These are phyloP conservation scores for Corchorus olitorius DNA, from an alignment of 345 rosid genomes.

Conservation along the genomic window DNA sequence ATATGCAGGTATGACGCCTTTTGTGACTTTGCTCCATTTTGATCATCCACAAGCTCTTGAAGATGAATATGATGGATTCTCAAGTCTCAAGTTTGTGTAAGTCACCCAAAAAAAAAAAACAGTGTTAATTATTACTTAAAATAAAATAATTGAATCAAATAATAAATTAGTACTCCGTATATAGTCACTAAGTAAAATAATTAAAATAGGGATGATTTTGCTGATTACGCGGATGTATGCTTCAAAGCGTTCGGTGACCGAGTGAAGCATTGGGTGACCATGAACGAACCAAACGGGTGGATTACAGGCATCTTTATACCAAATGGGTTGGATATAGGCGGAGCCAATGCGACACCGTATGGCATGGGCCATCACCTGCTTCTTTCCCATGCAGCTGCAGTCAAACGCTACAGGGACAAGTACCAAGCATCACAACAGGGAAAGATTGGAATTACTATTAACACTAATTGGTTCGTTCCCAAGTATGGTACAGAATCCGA, in stretches of 20 bases:
- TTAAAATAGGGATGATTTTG: constrained; percentile 39
- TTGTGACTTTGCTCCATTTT: constrained; percentile 23
- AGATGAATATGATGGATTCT: constrained; percentile 19
- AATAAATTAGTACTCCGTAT: background rate
- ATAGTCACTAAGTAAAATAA: background rate
- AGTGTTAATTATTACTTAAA: background rate
- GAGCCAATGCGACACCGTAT: constrained; percentile 31
- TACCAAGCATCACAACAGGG: constrained; percentile 8
- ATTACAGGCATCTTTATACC: background rate
- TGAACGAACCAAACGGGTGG: constrained; percentile 37
- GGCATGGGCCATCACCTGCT: constrained; percentile 30
- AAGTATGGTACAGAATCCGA: constrained; percentile 15
- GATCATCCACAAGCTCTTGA: constrained; percentile 23
- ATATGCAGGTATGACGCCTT: constrained; percentile 3
- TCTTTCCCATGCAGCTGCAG: constrained; percentile 35
- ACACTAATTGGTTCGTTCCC: too few relatives aligned
- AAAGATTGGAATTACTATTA: too few relatives aligned
- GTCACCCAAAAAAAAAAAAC: background rate
- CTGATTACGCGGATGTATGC: constrained; percentile 47
- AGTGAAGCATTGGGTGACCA: constrained; percentile 44
- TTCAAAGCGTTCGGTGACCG: constrained; percentile 47
- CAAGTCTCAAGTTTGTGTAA: constrained; percentile 34
- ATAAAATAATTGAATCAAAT: background rate
- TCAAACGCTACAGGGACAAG: constrained; percentile 26
- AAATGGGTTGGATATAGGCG: constrained; percentile 16